Evolutionary conservation across 441 rosid genomes (phyloP).

Genomic region (Flueggea neowawraea): DNA sequence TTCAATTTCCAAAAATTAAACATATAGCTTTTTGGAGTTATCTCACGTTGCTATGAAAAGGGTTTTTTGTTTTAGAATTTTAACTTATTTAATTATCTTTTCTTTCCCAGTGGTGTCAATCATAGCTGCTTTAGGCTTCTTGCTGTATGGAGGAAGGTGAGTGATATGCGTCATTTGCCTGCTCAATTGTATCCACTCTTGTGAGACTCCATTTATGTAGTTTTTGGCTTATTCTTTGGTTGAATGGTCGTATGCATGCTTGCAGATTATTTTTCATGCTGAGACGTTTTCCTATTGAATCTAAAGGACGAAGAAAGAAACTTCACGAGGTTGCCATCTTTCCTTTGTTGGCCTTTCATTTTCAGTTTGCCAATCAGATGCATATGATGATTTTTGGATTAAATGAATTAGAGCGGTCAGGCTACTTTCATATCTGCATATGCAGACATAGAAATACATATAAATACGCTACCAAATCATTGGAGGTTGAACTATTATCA

Average conservation of each 20-base stretch:
- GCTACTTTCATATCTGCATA: background rate
- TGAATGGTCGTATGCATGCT: conserved; percentile 7
- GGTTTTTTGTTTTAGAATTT: background rate
- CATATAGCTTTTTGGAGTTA: background rate
- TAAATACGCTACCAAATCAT: background rate
- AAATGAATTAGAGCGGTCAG: background rate
- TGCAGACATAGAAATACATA: background rate
- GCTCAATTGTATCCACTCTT: background rate
- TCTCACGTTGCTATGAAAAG: background rate
- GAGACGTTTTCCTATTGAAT: conserved; percentile 92
- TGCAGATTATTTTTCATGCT: conserved; percentile 89
- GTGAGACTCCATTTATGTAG: conserved; percentile 4
- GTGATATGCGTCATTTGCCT: background rate
- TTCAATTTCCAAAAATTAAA: background rate
- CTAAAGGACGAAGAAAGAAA: conserved; percentile 97
- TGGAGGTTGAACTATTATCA: conserved; percentile 3
- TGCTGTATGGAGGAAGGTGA: conserved; percentile 72
- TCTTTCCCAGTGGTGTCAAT: conserved; percentile 33
- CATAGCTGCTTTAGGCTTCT: conserved; percentile 56
- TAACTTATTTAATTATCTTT: background rate
- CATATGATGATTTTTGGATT: background rate
- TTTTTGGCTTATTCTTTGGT: conserved; percentile 10
- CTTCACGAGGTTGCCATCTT: conserved; percentile 75
- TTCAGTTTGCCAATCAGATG: background rate
- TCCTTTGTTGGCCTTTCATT: background rate